These are phyloP conservation scores for Macrocybe gigantea DNA, from an alignment of 768 basidiomycete genomes.

Conservation along the genomic window DNA sequence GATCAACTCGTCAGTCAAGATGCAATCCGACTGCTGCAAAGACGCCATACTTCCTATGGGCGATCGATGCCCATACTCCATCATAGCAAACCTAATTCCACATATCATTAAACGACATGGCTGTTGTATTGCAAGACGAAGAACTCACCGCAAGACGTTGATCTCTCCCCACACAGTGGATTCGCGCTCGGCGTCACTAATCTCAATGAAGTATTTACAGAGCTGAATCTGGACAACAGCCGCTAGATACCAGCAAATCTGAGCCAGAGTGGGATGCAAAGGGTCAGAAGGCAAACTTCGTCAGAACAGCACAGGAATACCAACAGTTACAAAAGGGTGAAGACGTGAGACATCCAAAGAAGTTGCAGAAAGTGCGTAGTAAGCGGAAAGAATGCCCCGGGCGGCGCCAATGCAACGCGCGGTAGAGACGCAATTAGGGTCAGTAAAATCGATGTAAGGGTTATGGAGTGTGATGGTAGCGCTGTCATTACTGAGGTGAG, in stretches of 20 bases:
- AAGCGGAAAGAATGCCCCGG: constrained; percentile 65
- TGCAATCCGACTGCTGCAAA: not conserved
- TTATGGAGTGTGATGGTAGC: constrained; percentile 86
- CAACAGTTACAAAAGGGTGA: constrained; percentile 77
- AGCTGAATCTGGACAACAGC: constrained; percentile 83
- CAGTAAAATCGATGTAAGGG: constrained; percentile 71
- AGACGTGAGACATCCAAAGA: constrained; percentile 75
- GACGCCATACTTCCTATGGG: constrained; percentile 71
- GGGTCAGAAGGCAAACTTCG: not conserved
- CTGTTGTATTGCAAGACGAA: not conserved
- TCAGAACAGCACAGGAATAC: constrained; percentile 16
- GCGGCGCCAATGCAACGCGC: constrained; percentile 72
- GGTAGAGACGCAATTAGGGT: constrained; percentile 61
- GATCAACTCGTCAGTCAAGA: constrained; percentile 5
- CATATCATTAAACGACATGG: constrained; percentile 3
- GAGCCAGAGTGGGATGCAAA: constrained; percentile 6
- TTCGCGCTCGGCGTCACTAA: constrained; percentile 68
- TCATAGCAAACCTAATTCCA: constrained; percentile 66
- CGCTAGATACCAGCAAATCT: constrained; percentile 92
- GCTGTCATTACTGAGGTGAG: not conserved
- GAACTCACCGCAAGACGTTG: constrained; percentile 65
- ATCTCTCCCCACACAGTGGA: constrained; percentile 85
- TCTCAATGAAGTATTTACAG: constrained; percentile 83
- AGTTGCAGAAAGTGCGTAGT: constrained; percentile 74
- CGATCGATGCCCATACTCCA: constrained; percentile 72